These are phyloP conservation scores for Corchorus capsularis DNA, from an alignment of 345 rosid genomes.

Conservation along the genomic window DNA sequence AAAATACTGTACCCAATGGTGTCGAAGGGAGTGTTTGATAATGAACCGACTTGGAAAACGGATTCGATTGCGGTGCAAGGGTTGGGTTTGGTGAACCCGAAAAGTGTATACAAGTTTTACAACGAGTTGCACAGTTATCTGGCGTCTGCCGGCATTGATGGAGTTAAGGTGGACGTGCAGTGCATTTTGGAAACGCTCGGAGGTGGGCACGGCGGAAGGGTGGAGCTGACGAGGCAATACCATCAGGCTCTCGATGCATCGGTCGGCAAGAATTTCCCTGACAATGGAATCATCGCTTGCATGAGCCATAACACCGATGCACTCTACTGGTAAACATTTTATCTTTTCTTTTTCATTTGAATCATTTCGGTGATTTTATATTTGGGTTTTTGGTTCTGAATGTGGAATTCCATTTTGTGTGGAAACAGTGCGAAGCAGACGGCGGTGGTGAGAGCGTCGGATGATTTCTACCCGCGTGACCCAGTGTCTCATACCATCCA, in stretches of 20 bases:
- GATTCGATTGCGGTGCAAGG: slow-evolving; percentile 75
- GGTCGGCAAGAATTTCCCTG: slow-evolving; percentile 72
- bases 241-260: slow-evolving; percentile 94
- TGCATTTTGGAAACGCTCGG: slow-evolving; percentile 91
- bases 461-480: slow-evolving; percentile 91
- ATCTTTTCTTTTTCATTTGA: background rate
- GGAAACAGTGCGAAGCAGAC: slow-evolving; percentile 85
- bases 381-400: slow-evolving; percentile 5
- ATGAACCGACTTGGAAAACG: slow-evolving; percentile 84
- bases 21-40: slow-evolving; percentile 69
- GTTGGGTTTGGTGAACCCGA: slow-evolving; percentile 78
- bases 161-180: slow-evolving; percentile 92
- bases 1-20: slow-evolving; percentile 66
- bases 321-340: slow-evolving; percentile 67
- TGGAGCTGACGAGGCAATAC: slow-evolving; percentile 77
- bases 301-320: slow-evolving; percentile 98
- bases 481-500: slow-evolving; percentile 93
- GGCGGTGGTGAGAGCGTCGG: slow-evolving; percentile 89
- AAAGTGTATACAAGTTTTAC: slow-evolving; percentile 69
- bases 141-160: slow-evolving; percentile 81
- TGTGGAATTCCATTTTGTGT: background rate
- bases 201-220: slow-evolving; percentile 79
- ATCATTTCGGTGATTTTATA: background rate
- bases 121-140: slow-evolving; percentile 79
- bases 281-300: slow-evolving; percentile 92